Percentiles rank a stretch among this genome's conserved stretches.
Conservation (phyloP, 768 basidiomycete genomes). For the Suillus plorans region DNA sequence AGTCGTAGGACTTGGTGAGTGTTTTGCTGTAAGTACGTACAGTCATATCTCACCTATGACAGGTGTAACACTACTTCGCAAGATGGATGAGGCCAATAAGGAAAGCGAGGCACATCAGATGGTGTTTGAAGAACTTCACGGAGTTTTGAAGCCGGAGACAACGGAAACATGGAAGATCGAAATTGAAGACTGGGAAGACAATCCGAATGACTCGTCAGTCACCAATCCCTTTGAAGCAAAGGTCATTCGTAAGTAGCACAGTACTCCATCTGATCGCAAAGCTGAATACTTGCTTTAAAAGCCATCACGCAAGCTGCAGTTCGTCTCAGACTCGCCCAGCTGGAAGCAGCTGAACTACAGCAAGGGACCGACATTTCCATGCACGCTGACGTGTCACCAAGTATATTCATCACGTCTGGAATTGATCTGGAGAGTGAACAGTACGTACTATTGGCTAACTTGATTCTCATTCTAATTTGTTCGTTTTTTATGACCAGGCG, state of each 20-base stretch:
- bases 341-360: slow-evolving; percentile 17
- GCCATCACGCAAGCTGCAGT: slow-evolving; percentile 15
- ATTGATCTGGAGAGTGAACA: slow-evolving; percentile 19
- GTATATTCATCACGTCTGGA: slow-evolving; percentile 11
- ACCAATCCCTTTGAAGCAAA: slow-evolving; percentile 19
- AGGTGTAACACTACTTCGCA: not conserved
- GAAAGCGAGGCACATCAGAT: not conserved
- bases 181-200: slow-evolving; percentile 1
- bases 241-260: slow-evolving; percentile 10
- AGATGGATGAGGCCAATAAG: slow-evolving; percentile 1
- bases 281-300: not conserved
- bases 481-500: not conserved
- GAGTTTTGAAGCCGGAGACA: not conserved
- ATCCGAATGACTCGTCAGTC: no score
- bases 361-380: not conserved
- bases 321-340: slow-evolving; percentile 21
- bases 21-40: not conserved
- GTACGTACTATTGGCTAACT: not conserved
- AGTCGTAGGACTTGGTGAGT: slow-evolving; percentile 21
- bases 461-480: not conserved
- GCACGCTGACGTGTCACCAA: no score
- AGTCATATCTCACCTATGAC: no score
- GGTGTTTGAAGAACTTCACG: not conserved
- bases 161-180: slow-evolving; percentile 16
- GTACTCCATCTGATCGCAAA: no score